A percentile compares a stretch with the other conserved stretches of the same genome.
These are phyloP conservation scores for Malassezia caprae DNA, from an alignment of 1,284 basidiomycete genomes.

Conservation along the genomic window DNA sequence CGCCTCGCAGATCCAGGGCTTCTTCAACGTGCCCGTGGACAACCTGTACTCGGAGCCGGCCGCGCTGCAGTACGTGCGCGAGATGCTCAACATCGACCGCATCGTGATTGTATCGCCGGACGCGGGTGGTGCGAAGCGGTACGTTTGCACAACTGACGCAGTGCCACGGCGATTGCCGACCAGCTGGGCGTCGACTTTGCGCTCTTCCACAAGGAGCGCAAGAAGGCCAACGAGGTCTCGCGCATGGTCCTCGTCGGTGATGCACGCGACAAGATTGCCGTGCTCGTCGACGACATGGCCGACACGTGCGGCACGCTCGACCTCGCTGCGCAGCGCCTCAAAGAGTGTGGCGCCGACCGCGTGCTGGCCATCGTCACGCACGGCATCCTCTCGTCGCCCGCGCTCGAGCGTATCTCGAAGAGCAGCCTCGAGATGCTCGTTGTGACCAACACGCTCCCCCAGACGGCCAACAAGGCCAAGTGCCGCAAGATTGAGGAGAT, in stretches of 20 bases:
- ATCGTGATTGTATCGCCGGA: conserved; percentile 97
- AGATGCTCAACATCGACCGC: conserved; percentile 74
- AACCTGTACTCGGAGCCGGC: conserved; percentile 94
- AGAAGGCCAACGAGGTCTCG: conserved; percentile 97
- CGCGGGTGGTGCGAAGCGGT: conserved; percentile 97
- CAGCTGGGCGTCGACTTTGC: conserved; percentile 95
- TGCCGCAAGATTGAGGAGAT: conserved; percentile 81
- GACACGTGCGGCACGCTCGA: conserved; percentile 97
- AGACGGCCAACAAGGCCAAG: conserved; percentile 62
- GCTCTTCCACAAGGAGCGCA: conserved; percentile 98
- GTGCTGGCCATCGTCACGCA: conserved; percentile 94
- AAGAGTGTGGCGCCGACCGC: conserved; percentile 76
- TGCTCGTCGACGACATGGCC: conserved; percentile 99
- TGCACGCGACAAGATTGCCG: conserved; percentile 83
- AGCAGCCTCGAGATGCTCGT: conserved; percentile 76
- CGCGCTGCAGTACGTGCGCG: conserved; percentile 85
- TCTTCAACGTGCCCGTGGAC: conserved; percentile 99
- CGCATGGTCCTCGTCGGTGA: conserved; percentile 96
- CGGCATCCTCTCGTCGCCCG: conserved; percentile 85
- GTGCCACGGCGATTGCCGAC: conserved; percentile 94
- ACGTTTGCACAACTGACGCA: conserved; percentile 47
- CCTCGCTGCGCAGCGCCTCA: conserved; percentile 75
- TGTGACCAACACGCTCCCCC: conserved; percentile 96
- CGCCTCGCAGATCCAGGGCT: conserved; percentile 59
- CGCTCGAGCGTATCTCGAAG: conserved; percentile 54